Percentiles rank a stretch among this genome's conserved stretches.
These are phyloP conservation scores for Lactarius akahatsu DNA, from an alignment of 768 basidiomycete genomes.

Conservation along the genomic window DNA sequence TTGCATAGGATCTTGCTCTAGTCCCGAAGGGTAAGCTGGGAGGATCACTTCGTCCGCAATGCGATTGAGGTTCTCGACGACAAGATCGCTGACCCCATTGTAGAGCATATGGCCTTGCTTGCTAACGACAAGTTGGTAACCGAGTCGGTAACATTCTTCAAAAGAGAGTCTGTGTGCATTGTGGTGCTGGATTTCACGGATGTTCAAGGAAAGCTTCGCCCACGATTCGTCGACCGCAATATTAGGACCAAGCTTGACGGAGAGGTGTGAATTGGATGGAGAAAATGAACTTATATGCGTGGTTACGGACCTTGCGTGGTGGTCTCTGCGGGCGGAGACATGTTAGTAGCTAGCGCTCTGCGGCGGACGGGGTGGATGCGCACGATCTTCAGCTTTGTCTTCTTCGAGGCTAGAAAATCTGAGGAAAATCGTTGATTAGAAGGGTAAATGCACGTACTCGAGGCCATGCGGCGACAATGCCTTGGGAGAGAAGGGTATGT, in stretches of 20 bases:
- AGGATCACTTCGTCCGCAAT: conserved; percentile 75
- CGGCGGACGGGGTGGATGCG: conserved; percentile 35
- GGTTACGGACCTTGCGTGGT: conserved; percentile 45
- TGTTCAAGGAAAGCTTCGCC: conserved; percentile 76
- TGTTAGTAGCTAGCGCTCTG: conserved; percentile 27
- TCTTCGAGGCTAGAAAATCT: conserved; percentile 30
- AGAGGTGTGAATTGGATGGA: conserved; percentile 3
- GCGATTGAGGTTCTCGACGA: conserved; percentile 77
- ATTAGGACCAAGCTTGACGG: conserved; percentile 63
- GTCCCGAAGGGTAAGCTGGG: conserved; percentile 79
- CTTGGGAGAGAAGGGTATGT: not conserved
- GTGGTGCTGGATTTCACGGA: conserved; percentile 92
- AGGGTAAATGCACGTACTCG: conserved; percentile 31
- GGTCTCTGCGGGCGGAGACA: conserved; percentile 40
- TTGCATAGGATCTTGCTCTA: conserved; percentile 64
- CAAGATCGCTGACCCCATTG: conserved; percentile 74
- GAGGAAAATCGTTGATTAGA: not conserved
- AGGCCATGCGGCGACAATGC: conserved; percentile 32
- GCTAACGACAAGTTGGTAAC: conserved; percentile 90
- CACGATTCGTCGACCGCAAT: conserved; percentile 84
- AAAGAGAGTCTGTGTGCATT: conserved; percentile 87
- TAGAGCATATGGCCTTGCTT: conserved; percentile 86
- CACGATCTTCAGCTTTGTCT: conserved; percentile 45
- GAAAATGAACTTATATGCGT: not conserved
- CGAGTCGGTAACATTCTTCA: conserved; percentile 92